These are phyloP conservation scores for Sugiyamaella valdiviana DNA, from an alignment of 805 yeast species.

Conservation along the genomic window DNA sequence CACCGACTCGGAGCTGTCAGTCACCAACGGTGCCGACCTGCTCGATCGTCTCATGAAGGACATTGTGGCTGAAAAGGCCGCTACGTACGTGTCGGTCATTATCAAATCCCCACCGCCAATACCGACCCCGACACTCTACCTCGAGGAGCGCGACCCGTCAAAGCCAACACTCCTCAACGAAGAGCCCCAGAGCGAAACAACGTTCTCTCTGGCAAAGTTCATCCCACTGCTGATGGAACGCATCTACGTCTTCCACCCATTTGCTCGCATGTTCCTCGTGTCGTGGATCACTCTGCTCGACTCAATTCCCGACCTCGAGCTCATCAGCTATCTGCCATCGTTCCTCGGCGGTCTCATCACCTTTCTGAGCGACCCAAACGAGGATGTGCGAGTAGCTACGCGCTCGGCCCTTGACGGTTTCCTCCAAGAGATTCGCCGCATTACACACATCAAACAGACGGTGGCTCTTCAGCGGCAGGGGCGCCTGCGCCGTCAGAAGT, in stretches of 20 bases:
- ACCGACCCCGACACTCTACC: conserved; percentile 55
- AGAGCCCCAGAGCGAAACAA: conserved; percentile 45
- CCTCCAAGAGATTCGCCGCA: conserved; percentile 70
- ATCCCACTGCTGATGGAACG: conserved; percentile 88
- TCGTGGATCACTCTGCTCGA: conserved; percentile 92
- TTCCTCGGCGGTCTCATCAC: conserved; percentile 78
- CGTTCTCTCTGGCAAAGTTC: conserved; percentile 80
- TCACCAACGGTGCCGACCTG: conserved; percentile 91
- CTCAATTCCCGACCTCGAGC: conserved; percentile 85
- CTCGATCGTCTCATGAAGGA: conserved; percentile 87
- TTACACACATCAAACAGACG: conserved; percentile 58
- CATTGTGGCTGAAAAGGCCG: conserved; percentile 89
- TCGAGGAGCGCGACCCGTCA: conserved; percentile 33
- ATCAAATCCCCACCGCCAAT: conserved; percentile 37
- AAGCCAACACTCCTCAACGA: conserved; percentile 29
- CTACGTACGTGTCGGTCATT: conserved; percentile 54
- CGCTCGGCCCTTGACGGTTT: conserved; percentile 68
- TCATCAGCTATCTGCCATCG: conserved; percentile 81
- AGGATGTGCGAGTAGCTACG: conserved; percentile 83
- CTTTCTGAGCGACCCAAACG: conserved; percentile 74
- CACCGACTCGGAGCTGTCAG: conserved; percentile 85
- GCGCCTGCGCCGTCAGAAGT: conserved; percentile 1
- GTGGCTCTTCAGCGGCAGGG: conserved; percentile 12
- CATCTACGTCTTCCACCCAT: conserved; percentile 87
- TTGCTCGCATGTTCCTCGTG: conserved; percentile 82